Base-by-base conservation (phyloP, 2,329 filamentous ascomycete genomes). In the Neopestalotiopsis rosae region DNA sequence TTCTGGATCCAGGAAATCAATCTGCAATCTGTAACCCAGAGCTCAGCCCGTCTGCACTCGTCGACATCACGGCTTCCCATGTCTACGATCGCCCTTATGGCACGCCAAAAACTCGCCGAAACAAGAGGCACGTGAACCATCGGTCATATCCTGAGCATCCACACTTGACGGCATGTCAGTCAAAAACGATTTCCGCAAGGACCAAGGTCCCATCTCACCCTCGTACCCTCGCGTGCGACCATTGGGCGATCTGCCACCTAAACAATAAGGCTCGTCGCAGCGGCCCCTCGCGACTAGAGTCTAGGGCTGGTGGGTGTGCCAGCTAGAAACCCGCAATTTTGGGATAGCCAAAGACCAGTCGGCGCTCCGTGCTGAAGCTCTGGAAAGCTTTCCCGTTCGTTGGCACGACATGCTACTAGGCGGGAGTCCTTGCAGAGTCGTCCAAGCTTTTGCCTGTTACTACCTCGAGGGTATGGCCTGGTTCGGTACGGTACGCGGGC, bases 331-430 rank as follows among this genome's bases (percentile, higher is more conserved):
- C 49, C 63, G 20, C 59, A 34, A 57, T 58, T 66, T 30, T 49
- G 13, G 30, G 38, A 45, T 17, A 28, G 61, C 32, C 28, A 38
- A 14, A 67, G 38, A 28, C 64, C 73, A 71, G 66, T 58, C 69
- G 73, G 75, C 68, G 76, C 72, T 65, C 75, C 72, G 74, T 75
- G 74, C 76, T 72, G 70, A 75, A 75, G 73, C 73, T 76, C 72
- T 70, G 38, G 30, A 65, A 40, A 34, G 38, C 40, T 40, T 49
- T 40, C 17, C 40, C n/a, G 30, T 49, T 30, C 38, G 34, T 38
- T 38, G 34, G 57, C 28, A 38, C 24, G n/a, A 24, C 38, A 38
- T 34, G 24, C 38, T 52, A 32, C 9, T 6, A 14, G 12, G 30
- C 62, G 14, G 38, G 17, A 45, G 40, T 34, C 62, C 34, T 28